Evolutionary conservation across 129 eudicot genomes (phyloP).

Genomic region (Flaveria brownii): DNA sequence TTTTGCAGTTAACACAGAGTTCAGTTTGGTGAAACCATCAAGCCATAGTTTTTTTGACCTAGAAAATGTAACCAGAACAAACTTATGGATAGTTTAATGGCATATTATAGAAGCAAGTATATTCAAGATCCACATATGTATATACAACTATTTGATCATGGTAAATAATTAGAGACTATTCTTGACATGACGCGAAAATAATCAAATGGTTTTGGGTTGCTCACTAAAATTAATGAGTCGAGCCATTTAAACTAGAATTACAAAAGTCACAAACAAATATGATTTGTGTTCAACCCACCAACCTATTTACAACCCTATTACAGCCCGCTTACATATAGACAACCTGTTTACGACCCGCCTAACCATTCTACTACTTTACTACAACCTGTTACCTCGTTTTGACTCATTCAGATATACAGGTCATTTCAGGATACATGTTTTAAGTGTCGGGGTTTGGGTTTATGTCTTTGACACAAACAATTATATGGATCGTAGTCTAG

Average conservation of each 20-base stretch:
- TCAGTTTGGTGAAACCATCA: conserved; percentile 75
- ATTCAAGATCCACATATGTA: neutral
- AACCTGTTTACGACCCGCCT: neutral
- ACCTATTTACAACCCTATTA: neutral
- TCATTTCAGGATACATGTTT: neutral
- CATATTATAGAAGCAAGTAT: neutral
- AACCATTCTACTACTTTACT: neutral
- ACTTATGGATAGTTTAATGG: conserved; percentile 7
- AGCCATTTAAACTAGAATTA: too few relatives aligned
- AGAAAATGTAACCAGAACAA: neutral
- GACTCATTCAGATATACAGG: neutral
- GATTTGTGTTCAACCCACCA: neutral
- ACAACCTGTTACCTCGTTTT: neutral
- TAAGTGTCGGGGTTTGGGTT: neutral
- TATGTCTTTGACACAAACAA: neutral
- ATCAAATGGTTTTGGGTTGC: neutral
- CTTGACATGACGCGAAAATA: neutral
- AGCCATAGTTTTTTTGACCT: conserved; percentile 97
- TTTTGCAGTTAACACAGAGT: conserved; percentile 57
- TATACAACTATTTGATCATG: neutral
- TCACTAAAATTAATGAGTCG: neutral
- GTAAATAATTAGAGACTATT: neutral
- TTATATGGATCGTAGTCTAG: neutral
- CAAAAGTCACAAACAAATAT: too few relatives aligned
- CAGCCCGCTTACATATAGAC: neutral